Evolutionary conservation across 306 rosid species (phyloP).

Genomic region (Cercis canadensis): DNA sequence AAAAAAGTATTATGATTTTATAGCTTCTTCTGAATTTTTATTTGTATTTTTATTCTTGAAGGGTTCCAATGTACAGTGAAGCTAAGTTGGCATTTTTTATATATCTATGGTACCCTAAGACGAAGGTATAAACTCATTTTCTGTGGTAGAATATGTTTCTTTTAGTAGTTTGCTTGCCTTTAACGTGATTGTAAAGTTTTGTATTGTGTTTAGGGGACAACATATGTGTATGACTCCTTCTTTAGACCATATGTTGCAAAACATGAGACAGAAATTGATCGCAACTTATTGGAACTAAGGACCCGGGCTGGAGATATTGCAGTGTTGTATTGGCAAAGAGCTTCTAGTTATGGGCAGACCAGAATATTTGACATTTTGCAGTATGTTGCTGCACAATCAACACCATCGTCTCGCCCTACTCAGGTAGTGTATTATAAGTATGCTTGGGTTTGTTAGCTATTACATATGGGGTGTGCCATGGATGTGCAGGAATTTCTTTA

Average conservation of each 20-base stretch:
- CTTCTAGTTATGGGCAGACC: constrained; percentile 85
- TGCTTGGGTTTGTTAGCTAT: constrained; percentile 12
- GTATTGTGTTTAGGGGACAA: constrained; percentile 71
- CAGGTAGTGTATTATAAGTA: constrained; percentile 64
- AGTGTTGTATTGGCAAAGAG: constrained; percentile 81
- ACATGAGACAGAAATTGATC: constrained; percentile 93
- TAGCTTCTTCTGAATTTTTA: constrained; percentile 9
- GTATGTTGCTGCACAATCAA: constrained; percentile 84
- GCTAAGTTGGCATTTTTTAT: constrained; percentile 90
- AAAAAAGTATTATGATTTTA: neutral
- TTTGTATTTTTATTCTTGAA: constrained; percentile 45
- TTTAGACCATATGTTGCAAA: constrained; percentile 90
- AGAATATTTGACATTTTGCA: constrained; percentile 82
- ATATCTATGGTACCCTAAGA: constrained; percentile 95
- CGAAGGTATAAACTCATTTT: constrained; percentile 61
- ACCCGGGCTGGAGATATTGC: constrained; percentile 83
- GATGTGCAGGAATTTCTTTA: constrained; percentile 15
- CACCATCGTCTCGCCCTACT: constrained; percentile 70
- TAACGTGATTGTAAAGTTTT: constrained; percentile 14
- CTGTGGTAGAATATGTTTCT: constrained; percentile 28
- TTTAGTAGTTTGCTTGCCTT: constrained; percentile 21
- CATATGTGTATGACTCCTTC: constrained; percentile 91
- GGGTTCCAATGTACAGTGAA: constrained; percentile 99
- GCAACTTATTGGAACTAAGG: constrained; percentile 79
- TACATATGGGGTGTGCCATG: constrained; percentile 7